Percentiles rank a stretch among this genome's conserved stretches.
Evolutionary conservation across 768 basidiomycete species (phyloP).

Genomic region (Amanita rubescens): DNA sequence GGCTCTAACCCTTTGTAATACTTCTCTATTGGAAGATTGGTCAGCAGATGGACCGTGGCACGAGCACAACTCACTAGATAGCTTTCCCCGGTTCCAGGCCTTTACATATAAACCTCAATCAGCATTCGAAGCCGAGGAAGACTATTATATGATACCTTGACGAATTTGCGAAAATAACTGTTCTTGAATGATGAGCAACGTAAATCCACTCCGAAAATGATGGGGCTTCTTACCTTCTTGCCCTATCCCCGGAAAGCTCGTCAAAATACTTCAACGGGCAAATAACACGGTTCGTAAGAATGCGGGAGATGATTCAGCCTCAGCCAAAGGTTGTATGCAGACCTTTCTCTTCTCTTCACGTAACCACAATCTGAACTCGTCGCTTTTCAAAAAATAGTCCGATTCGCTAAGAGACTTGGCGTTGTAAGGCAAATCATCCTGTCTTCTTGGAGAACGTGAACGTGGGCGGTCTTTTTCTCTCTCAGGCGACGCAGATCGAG

Average conservation of each 20-base stretch:
- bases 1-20: constrained; percentile 52
- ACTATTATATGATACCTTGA: constrained; percentile 44
- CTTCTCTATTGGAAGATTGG: constrained; percentile 14
- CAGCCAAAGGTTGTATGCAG: constrained; percentile 14
- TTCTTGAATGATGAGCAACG: constrained; percentile 22
- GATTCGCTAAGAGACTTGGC: constrained; percentile 65
- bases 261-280: constrained; percentile 63
- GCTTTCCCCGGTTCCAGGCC: constrained; percentile 78
- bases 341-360: constrained; percentile 56
- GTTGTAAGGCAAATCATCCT: constrained; percentile 43
- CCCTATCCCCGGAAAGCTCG: constrained; percentile 74
- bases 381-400: constrained; percentile 85
- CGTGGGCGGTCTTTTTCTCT: constrained; percentile 29
- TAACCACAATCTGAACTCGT: constrained; percentile 84
- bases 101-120: constrained; percentile 19
- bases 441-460: constrained; percentile 38
- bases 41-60: constrained; percentile 6
- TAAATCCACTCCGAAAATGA: constrained; percentile 10
- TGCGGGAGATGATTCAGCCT: constrained; percentile 4
- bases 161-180: constrained; percentile 91
- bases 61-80: constrained; percentile 42
- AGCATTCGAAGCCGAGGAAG: not conserved
- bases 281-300: not conserved
- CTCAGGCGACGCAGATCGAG: constrained; percentile 24
- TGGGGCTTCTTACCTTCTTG: constrained; percentile 50